A percentile compares a stretch with the other conserved stretches of the same genome.
phyloP scores from a whole-genome alignment of 306 rosid genomes.

The Lathyrus oleraceus region DNA sequence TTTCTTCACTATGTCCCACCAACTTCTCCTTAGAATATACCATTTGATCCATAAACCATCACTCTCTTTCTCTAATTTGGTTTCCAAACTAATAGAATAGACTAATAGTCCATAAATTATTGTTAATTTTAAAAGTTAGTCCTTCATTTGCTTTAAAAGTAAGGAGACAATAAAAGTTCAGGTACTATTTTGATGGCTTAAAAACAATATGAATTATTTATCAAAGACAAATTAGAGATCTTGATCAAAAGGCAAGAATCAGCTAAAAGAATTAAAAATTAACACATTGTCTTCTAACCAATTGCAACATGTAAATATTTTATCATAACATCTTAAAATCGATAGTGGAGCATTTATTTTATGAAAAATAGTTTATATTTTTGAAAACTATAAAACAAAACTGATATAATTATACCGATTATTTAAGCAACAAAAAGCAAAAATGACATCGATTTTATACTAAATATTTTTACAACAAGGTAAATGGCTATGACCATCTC shows the following conservation, averaged over 20 bases:
- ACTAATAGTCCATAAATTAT: too few relatives aligned
- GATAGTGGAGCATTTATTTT: background rate
- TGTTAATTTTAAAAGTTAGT: too few relatives aligned
- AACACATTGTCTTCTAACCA: background rate
- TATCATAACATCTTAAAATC: background rate
- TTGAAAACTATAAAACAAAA: background rate
- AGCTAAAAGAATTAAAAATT: background rate
- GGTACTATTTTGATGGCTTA: too few relatives aligned
- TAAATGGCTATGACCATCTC: constrained; percentile 31
- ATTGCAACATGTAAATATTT: background rate
- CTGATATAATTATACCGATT: background rate
- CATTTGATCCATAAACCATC: too few relatives aligned
- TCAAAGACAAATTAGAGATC: background rate
- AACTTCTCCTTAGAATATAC: background rate
- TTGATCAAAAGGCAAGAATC: background rate
- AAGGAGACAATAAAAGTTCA: too few relatives aligned
- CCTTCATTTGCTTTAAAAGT: too few relatives aligned
- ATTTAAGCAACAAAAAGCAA: constrained; percentile 23
- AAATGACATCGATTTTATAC: constrained; percentile 7
- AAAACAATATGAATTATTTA: too few relatives aligned
- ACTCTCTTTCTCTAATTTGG: too few relatives aligned
- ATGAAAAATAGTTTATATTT: background rate
- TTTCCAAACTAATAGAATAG: too few relatives aligned
- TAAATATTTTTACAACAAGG: constrained; percentile 36
- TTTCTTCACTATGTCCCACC: background rate